A percentile compares a stretch with the other conserved stretches of the same genome.
These are phyloP conservation scores for Trypanosoma melophagium DNA, from an alignment of 208 protist species.

Conservation along the genomic window DNA sequence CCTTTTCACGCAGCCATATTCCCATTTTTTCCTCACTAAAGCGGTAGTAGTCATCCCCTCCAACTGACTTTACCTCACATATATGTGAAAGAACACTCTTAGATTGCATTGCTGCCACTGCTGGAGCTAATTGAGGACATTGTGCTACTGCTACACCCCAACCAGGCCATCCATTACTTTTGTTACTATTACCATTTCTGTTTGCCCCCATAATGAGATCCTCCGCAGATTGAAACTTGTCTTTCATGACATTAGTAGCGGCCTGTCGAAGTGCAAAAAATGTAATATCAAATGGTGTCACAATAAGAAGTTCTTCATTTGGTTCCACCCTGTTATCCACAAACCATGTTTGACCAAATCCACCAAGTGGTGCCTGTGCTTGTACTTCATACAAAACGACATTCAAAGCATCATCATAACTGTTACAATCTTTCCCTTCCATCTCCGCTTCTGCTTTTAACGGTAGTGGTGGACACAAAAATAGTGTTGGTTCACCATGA, in stretches of 20 bases:
- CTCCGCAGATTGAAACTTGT: conserved; percentile 37
- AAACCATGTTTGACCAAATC: conserved; percentile 65
- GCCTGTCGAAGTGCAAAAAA: conserved; percentile 56
- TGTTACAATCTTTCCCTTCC: background rate
- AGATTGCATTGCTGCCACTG: conserved; percentile 32
- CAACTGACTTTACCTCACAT: conserved; percentile 49
- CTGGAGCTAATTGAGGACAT: conserved; percentile 31
- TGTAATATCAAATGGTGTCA: conserved; percentile 62
- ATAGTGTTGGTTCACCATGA: conserved; percentile 55
- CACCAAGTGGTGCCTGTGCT: conserved; percentile 39
- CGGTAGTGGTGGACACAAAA: conserved; percentile 24
- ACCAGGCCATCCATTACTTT: conserved; percentile 28
- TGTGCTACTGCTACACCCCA: conserved; percentile 46
- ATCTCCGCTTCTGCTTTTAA: background rate
- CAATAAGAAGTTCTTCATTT: conserved; percentile 37
- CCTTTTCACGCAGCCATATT: conserved; percentile 43
- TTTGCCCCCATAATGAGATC: conserved; percentile 31
- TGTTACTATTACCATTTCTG: background rate
- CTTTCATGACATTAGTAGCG: conserved; percentile 22
- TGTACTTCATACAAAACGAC: conserved; percentile 45
- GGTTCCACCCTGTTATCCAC: conserved; percentile 31
- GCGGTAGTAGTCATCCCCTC: conserved; percentile 47
- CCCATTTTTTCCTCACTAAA: conserved; percentile 53
- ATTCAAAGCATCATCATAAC: background rate
- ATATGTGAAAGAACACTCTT: conserved; percentile 40